Evolutionary conservation across 2,329 filamentous ascomycete genomes (phyloP), one percentile per base, ranked within the genome.

Genomic region (Ophiostoma quercus): DNA sequence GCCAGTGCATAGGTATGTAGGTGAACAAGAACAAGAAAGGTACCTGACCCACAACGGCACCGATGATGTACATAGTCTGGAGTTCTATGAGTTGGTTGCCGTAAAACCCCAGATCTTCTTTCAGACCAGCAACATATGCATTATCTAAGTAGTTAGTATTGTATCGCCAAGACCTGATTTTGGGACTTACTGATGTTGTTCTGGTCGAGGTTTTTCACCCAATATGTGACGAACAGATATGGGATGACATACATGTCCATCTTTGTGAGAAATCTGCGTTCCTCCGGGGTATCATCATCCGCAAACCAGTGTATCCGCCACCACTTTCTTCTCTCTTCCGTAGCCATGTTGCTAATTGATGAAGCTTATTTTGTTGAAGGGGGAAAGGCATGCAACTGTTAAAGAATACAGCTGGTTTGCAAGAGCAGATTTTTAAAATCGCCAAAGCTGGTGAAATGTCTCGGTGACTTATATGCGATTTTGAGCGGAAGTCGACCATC

Each of bases 51-150:
- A 62, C 43, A 9, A 68, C 67, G 19, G 43, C 47, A 32, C 69
- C 73, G 22, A 74, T 71, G 4, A 74, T 75, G 43, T 73, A 76
- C 3, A 71, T 72, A 1, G 75, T 75, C 19, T 71, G 60, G 8
- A 71, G 22, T 32, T 68, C 70, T 57, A 6, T 72, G 16, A 68
- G 73, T 66, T 76, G 67, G 69, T 76, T 76, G 32, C 74, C 75
- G 63, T 57, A 71, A 70, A 77, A 75, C 3, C 16, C 19, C 9
- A 77, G 71, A 25, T 76, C 76, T 25, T 76, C 73, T 34, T 75
- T 70, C 74, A 77, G 75, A 66, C 76, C 75, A n/a, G 73, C 72
- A 8, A 77, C 74, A 67, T 75, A 76, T 37, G 75, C 75, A 67
- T 76, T 77, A 66, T 72, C 67, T 68, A 11, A 25, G 4, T 25